A percentile compares a stretch with the other conserved stretches of the same genome.
These are phyloP conservation scores for Candida bentonensis DNA, from an alignment of 805 yeast genomes.

Conservation along the genomic window DNA sequence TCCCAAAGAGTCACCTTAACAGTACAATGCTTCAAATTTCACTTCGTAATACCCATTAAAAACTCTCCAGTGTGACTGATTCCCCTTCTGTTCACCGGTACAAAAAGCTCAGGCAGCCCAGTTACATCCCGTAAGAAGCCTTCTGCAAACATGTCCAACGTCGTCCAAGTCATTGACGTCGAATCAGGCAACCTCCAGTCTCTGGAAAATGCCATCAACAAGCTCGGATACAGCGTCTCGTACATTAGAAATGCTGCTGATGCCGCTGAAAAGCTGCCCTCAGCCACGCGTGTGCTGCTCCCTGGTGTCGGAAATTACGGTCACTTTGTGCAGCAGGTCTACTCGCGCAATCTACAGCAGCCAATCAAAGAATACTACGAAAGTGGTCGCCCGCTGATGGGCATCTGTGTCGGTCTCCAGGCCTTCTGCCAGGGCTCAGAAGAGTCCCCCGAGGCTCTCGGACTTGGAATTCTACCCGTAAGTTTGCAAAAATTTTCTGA, in stretches of 20 bases:
- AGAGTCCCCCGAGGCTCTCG: constrained; percentile 51
- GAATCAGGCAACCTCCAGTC: constrained; percentile 92
- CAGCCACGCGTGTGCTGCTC: constrained; percentile 40
- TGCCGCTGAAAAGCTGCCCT: constrained; percentile 27
- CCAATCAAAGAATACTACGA: constrained; percentile 55
- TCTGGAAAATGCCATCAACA: constrained; percentile 69
- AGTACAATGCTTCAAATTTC: no score
- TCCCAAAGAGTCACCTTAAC: no score
- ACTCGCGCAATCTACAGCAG: constrained; percentile 42
- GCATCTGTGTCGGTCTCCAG: constrained; percentile 95
- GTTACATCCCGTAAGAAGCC: no score
- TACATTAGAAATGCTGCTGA: constrained; percentile 12
- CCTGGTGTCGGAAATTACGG: constrained; percentile 99
- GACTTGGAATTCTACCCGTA: constrained; percentile 44
- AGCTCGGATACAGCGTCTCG: constrained; percentile 48
- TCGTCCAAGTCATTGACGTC: constrained; percentile 73
- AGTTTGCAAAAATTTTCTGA: constrained; percentile 48
- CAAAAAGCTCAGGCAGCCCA: no score
- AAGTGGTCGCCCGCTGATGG: constrained; percentile 84
- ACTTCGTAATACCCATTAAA: no score
- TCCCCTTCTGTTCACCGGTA: no score
- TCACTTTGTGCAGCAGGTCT: constrained; percentile 68
- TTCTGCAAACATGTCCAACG: no score
- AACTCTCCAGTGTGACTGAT: no score
- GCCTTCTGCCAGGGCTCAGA: constrained; percentile 62